phyloP scores from a whole-genome alignment of 768 basidiomycete genomes.

The Tylopilus sp. region DNA sequence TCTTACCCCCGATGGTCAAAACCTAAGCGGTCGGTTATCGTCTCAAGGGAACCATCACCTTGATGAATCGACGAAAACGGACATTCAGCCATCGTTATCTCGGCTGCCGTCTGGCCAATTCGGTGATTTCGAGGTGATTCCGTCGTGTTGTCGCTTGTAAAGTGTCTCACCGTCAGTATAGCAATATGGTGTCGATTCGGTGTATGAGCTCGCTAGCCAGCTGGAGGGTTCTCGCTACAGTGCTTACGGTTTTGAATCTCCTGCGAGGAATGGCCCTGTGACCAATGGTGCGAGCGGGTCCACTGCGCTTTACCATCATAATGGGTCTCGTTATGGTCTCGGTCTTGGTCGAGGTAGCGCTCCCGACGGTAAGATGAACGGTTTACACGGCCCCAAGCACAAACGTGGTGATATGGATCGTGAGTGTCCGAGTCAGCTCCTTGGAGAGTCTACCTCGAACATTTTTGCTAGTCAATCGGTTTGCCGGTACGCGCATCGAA shows the following conservation, averaged over 20 bases:
- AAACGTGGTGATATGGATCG: conserved; percentile 92
- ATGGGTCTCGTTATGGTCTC: conserved; percentile 73
- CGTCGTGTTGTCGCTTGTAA: conserved; percentile 8
- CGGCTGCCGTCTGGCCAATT: conserved; percentile 59
- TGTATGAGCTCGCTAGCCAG: conserved; percentile 44
- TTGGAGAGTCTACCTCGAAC: background rate
- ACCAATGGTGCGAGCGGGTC: conserved; percentile 52
- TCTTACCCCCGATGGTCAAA: conserved; percentile 56
- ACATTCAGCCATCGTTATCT: conserved; percentile 72
- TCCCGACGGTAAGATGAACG: conserved; percentile 82
- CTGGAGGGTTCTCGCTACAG: conserved; percentile 54
- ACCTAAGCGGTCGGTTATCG: conserved; percentile 60
- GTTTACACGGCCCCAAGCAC: conserved; percentile 89
- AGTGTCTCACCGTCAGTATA: conserved; percentile 20
- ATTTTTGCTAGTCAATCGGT: conserved; percentile 75
- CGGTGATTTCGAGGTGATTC: conserved; percentile 52
- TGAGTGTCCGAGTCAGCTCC: conserved; percentile 47
- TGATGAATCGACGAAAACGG: conserved; percentile 48
- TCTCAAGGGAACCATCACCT: conserved; percentile 43
- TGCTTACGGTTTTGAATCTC: conserved; percentile 54
- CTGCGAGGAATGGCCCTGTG: conserved; percentile 35
- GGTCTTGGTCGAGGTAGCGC: conserved; percentile 54
- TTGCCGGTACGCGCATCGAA: conserved; percentile 92
- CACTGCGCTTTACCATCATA: conserved; percentile 75
- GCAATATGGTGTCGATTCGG: conserved; percentile 58